phyloP scores from a whole-genome alignment of 306 rosid genomes.

The Pterocarpus santalinus region DNA sequence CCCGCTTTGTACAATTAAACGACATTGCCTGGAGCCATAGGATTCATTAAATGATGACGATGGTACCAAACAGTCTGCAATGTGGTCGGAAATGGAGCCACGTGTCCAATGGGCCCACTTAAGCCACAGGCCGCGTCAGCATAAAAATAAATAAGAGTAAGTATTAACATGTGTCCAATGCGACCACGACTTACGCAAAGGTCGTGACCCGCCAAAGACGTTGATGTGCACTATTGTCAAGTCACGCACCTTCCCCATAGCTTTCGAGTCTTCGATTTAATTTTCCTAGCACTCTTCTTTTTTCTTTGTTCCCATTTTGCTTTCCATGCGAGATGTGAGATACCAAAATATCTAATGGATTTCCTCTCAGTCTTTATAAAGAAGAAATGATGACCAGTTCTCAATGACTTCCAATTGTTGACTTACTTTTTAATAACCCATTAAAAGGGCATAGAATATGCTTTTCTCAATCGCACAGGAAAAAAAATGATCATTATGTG shows the following conservation, averaged over 20 bases:
- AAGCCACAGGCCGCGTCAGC: not conserved
- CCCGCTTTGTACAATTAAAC: not conserved
- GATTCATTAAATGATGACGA: not conserved
- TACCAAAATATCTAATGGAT: too few species aligned
- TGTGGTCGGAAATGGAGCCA: not conserved
- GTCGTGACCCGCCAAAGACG: not conserved
- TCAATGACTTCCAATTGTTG: too few species aligned
- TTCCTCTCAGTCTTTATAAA: too few species aligned
- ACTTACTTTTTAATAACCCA: too few species aligned
- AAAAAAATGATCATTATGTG: too few species aligned
- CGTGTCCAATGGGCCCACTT: not conserved
- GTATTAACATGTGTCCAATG: not conserved
- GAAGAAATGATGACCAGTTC: too few species aligned
- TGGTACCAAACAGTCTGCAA: not conserved
- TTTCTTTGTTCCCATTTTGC: too few species aligned
- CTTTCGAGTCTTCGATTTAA: not conserved
- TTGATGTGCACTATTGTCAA: not conserved
- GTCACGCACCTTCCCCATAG: not conserved
- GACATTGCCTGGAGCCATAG: not conserved
- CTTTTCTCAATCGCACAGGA: too few species aligned
- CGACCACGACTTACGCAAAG: not conserved
- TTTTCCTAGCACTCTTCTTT: too few species aligned
- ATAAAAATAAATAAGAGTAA: too few species aligned
- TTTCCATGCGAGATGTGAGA: too few species aligned
- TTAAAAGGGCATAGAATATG: too few species aligned